A percentile compares a stretch with the other conserved stretches of the same genome.
These are phyloP conservation scores for Erysiphe neolycopersici DNA, from an alignment of 2,329 filamentous ascomycete species.

Conservation along the genomic window DNA sequence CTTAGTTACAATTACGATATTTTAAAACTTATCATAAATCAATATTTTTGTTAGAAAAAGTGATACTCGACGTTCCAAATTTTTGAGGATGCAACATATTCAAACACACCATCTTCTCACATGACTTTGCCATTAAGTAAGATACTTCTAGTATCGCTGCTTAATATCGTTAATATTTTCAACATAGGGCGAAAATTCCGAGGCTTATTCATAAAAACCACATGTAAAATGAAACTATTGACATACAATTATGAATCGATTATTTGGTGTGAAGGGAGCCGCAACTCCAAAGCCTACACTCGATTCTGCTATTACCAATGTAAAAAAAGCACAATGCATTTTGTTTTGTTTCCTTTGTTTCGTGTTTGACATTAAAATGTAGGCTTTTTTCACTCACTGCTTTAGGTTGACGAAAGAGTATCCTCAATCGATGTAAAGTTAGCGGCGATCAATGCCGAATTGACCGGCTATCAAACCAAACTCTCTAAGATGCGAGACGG, in stretches of 20 bases:
- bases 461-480: constrained; percentile 65
- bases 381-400: constrained; percentile 4
- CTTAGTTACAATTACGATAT: no score
- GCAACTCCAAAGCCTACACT: constrained; percentile 66
- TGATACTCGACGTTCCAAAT: no score
- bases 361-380: not conserved
- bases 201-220: no score
- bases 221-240: no score
- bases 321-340: constrained; percentile 15
- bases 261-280: constrained; percentile 73
- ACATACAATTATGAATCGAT: constrained; percentile 50
- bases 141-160: no score
- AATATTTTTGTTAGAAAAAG: no score
- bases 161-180: no score
- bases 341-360: not conserved
- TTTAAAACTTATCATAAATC: no score
- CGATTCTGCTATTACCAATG: constrained; percentile 55
- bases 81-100: no score
- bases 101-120: no score
- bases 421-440: constrained; percentile 85
- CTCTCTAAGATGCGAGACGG: constrained; percentile 86
- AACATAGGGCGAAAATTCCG: no score
- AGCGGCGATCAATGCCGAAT: constrained; percentile 71
- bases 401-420: constrained; percentile 50
- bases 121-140: no score